Percentiles rank a stretch among this genome's conserved stretches.
These are phyloP conservation scores for Peronosclerospora sorghi DNA, from an alignment of 352 stramenopile species.

Conservation along the genomic window DNA sequence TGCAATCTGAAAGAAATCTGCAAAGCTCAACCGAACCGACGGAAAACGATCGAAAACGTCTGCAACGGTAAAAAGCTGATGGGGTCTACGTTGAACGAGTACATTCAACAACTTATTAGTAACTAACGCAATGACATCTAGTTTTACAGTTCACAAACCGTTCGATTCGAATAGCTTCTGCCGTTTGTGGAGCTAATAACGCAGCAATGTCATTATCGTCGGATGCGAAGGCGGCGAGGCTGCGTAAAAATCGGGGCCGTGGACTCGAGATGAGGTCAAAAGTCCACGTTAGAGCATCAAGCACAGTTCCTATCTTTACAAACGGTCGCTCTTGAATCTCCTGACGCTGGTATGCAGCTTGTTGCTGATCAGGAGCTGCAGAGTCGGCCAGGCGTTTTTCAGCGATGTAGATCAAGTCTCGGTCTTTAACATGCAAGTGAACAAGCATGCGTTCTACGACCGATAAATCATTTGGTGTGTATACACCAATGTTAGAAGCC, in stretches of 20 bases:
- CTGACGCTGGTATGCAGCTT: conserved; percentile 10
- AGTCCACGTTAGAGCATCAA: conserved; percentile 66
- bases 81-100: conserved; percentile 7
- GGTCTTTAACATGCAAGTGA: conserved; percentile 38
- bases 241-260: conserved; percentile 43
- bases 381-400: conserved; percentile 10
- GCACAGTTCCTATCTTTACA: conserved; percentile 37
- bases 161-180: conserved; percentile 32
- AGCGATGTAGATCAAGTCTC: conserved; percentile 33
- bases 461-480: conserved; percentile 45
- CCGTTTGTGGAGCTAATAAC: conserved; percentile 32
- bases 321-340: conserved; percentile 31
- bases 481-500: conserved; percentile 71
- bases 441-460: conserved; percentile 42
- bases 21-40: conserved; percentile 52
- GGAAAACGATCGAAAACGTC: conserved; percentile 62
- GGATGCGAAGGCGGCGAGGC: conserved; percentile 46
- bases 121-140: neutral
- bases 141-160: conserved; percentile 13
- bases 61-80: conserved; percentile 35
- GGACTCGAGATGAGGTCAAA: conserved; percentile 62
- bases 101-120: neutral
- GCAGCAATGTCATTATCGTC: conserved; percentile 37
- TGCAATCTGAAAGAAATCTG: conserved; percentile 55
- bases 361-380: neutral